Evolutionary conservation across 179 eudicot genomes (phyloP), one percentile per base, ranked within the genome.

Genomic region (Drosera spatulata): DNA sequence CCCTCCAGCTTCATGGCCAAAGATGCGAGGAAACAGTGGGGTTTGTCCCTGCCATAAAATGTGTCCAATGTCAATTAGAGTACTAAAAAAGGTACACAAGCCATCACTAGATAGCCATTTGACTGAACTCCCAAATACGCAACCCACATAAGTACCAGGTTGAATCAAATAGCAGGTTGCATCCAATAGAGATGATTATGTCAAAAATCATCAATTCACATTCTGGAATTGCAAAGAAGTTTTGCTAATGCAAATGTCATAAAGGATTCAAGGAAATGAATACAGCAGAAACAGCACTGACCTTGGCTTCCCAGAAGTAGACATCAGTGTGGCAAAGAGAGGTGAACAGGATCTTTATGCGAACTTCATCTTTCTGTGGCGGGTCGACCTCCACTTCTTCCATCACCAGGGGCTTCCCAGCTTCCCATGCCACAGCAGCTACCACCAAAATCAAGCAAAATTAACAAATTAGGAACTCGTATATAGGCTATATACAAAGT

Each of bases 391-490:
- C 80, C 58, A 76, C 74, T 43, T 76, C 74, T 56, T 72, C 80
- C 0, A 76, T 72, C 15, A 65, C 77, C 1, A 76, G 43, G 2
- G 80, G 76, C 48, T 76, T 76, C 44, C 77, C 80, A 40, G 80
- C 80, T 69, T 76, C 80, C 80, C 80, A 76, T 69, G 80, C 76
- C 60, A 76, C 57, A 39, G 80, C 80, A 76, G 80, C 80, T 76
- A 56, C 63, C 6, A 7, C 5, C 45, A 43, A 76, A 39, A 5
- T 54, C 8, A 2, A 22, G 3, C 11, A 37, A 47, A 39, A 56
- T 58, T 39, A 50, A 42, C 55, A 57, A 5, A 11, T 11, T 39
- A 39, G 9, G 2, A 6, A 14, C 33, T 14, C 4, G 33, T 5
- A 6, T 2, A 53, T 2, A 3, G 5, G 5, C 14, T 11, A 12